Evolutionary conservation across 495 filamentous ascomycete genomes (phyloP).

Genomic region (Lasiosphaeris hirsuta): DNA sequence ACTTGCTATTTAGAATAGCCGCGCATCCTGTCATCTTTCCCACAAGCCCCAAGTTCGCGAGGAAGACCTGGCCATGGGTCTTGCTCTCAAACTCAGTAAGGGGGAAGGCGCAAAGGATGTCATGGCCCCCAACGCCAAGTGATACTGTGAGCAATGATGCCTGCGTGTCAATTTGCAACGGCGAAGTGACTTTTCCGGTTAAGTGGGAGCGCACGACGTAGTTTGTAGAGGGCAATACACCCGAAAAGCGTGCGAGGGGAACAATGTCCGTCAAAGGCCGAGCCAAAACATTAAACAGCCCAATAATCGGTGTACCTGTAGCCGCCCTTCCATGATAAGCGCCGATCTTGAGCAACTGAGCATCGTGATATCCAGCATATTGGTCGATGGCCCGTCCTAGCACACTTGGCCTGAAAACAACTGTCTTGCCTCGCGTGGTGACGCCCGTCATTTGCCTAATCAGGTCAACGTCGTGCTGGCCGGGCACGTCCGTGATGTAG

Average conservation of each 20-base stretch:
- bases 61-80: slow-evolving; percentile 31
- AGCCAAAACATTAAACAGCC: slow-evolving; percentile 74
- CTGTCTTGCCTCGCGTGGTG: slow-evolving; percentile 63
- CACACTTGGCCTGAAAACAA: slow-evolving; percentile 71
- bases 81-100: slow-evolving; percentile 51
- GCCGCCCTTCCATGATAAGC: slow-evolving; percentile 61
- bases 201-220: slow-evolving; percentile 73
- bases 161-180: slow-evolving; percentile 38
- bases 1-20: slow-evolving; percentile 61
- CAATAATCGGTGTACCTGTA: slow-evolving; percentile 73
- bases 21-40: slow-evolving; percentile 89
- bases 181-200: slow-evolving; percentile 60
- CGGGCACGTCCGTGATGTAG: slow-evolving; percentile 88
- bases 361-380: slow-evolving; percentile 71
- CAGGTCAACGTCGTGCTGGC: slow-evolving; percentile 68
- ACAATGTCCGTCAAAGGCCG: slow-evolving; percentile 60
- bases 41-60: slow-evolving; percentile 76
- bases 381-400: slow-evolving; percentile 66
- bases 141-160: slow-evolving; percentile 54
- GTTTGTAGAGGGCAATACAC: slow-evolving; percentile 47
- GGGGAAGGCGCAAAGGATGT: slow-evolving; percentile 76
- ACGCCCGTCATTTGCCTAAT: slow-evolving; percentile 72
- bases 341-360: slow-evolving; percentile 70
- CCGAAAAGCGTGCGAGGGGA: slow-evolving; percentile 67
- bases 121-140: slow-evolving; percentile 65